These are phyloP conservation scores for Hypoxylon sp. DNA, from an alignment of 2,329 filamentous ascomycete species.

Conservation along the genomic window DNA sequence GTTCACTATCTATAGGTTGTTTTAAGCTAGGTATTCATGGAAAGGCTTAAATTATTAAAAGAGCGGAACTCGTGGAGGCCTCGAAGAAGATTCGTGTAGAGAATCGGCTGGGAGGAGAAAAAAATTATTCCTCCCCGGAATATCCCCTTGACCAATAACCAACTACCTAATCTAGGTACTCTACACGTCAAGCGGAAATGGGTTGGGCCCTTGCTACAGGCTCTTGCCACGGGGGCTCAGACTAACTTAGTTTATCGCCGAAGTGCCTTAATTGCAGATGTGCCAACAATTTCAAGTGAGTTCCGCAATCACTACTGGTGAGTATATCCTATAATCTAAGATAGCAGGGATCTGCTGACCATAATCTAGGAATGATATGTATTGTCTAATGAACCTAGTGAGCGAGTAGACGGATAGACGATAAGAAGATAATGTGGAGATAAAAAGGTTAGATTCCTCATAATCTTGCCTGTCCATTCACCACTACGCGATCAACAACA, in stretches of 20 bases:
- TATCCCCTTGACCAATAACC: too few relatives aligned
- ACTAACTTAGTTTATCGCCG: background rate
- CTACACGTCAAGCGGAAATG: background rate
- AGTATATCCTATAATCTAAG: background rate
- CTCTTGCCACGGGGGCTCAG: background rate
- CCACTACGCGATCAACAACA: background rate
- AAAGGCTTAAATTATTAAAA: too few relatives aligned
- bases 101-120: too few relatives aligned
- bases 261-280: background rate
- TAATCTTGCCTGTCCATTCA: slow-evolving; percentile 17
- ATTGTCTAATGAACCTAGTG: background rate
- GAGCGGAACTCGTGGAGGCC: too few relatives aligned
- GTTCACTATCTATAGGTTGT: too few relatives aligned
- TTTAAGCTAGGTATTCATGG: too few relatives aligned
- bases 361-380: background rate
- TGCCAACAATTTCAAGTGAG: background rate
- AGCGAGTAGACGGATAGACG: too few relatives aligned
- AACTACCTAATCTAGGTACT: too few relatives aligned
- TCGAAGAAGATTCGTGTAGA: too few relatives aligned
- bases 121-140: too few relatives aligned
- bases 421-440: background rate
- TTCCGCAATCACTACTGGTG: background rate
- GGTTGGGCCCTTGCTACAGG: background rate
- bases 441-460: too few relatives aligned
- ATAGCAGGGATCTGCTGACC: background rate